Evolutionary conservation across 108 stramenopile species (phyloP).

Genomic region (Nitzschia palea): DNA sequence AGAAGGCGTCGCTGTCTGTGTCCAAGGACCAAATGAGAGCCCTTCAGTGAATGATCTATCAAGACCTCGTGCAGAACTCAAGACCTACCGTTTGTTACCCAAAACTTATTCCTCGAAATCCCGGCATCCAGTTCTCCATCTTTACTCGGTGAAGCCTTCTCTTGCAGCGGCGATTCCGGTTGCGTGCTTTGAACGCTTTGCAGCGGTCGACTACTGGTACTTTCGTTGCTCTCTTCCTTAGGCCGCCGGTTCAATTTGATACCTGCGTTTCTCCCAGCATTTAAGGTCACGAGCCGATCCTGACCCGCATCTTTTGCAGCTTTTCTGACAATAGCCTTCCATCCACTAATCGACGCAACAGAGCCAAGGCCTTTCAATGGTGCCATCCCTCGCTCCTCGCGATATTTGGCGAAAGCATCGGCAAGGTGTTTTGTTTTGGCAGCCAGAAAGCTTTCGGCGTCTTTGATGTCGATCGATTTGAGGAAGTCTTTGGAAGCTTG

Average conservation of each 20-base stretch:
- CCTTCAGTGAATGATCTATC: not conserved
- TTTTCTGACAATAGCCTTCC: conserved; percentile 51
- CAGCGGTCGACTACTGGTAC: not conserved
- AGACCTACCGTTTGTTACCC: conserved; percentile 6
- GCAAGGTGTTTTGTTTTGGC: conserved; percentile 43
- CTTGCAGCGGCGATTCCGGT: not conserved
- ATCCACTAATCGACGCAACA: conserved; percentile 51
- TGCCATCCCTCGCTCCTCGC: conserved; percentile 30
- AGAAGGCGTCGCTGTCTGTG: not conserved
- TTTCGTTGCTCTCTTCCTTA: not conserved
- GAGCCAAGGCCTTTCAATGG: conserved; percentile 52
- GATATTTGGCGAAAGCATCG: conserved; percentile 36
- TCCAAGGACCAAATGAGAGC: not conserved
- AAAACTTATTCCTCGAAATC: not conserved
- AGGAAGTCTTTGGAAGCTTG: conserved; percentile 14
- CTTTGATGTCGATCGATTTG: conserved; percentile 29
- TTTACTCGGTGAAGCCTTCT: not conserved
- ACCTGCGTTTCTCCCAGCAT: not conserved
- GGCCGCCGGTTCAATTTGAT: not conserved
- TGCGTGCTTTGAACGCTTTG: not conserved
- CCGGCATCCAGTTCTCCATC: not conserved
- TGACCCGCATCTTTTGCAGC: conserved; percentile 11
- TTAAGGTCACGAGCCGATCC: not conserved
- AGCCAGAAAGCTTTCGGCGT: conserved; percentile 41
- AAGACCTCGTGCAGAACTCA: not conserved